Percentiles rank a stretch among this genome's conserved stretches.
phyloP scores from a whole-genome alignment of 1,284 basidiomycete genomes.

The Pyrrhoderma lamaoense region DNA sequence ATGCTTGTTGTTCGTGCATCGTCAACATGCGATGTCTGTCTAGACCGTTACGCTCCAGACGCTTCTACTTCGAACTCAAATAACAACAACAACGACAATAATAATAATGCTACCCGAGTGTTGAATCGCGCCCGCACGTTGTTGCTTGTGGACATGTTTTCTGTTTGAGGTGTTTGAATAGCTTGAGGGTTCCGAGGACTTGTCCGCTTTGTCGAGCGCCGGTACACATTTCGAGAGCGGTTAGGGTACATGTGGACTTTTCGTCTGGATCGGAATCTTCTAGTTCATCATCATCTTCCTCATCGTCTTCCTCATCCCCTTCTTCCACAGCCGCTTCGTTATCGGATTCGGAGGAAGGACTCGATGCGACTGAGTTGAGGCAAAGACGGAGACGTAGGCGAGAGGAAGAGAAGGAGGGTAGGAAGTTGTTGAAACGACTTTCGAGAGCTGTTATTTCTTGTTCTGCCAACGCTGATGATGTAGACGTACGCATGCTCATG shows the following conservation, averaged over 20 bases:
- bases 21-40: conserved; percentile 43
- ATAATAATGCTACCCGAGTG: too few relatives aligned
- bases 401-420: too few relatives aligned
- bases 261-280: not conserved
- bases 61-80: conserved; percentile 22
- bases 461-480: too few relatives aligned
- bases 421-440: too few relatives aligned
- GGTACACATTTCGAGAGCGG: conserved; percentile 10
- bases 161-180: conserved; percentile 24
- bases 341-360: too few relatives aligned
- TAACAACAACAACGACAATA: not conserved
- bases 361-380: too few relatives aligned
- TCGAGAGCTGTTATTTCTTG: too few relatives aligned
- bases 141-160: conserved; percentile 42
- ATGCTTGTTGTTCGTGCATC: conserved; percentile 40
- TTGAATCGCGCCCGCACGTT: conserved; percentile 27
- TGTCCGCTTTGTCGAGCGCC: conserved; percentile 13
- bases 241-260: conserved; percentile 15
- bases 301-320: too few relatives aligned
- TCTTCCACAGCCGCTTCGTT: too few relatives aligned
- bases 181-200: conserved; percentile 9
- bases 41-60: conserved; percentile 34
- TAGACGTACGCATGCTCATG: too few relatives aligned
- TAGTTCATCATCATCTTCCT: too few relatives aligned
- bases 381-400: too few relatives aligned